These are phyloP conservation scores for Phytopythium mirpurense DNA, from an alignment of 352 stramenopile genomes.

Conservation along the genomic window DNA sequence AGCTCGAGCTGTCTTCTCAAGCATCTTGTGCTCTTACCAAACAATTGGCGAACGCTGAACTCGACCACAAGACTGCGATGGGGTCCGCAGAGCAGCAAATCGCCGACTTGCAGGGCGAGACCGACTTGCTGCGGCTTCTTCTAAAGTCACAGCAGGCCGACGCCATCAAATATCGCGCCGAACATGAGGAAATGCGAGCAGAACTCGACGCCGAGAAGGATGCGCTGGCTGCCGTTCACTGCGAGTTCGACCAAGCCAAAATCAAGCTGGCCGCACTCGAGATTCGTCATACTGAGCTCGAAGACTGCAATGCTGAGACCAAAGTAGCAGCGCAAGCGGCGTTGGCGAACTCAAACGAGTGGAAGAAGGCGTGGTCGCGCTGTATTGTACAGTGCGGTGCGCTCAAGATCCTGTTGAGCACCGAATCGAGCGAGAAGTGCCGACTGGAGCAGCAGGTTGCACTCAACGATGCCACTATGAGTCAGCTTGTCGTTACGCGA, in stretches of 20 bases:
- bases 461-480: not conserved
- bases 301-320: not conserved
- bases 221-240: not conserved
- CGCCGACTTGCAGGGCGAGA: not conserved
- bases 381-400: not conserved
- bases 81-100: not conserved
- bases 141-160: not conserved
- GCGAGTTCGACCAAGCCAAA: not conserved
- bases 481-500: not conserved
- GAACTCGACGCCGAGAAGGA: not conserved
- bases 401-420: not conserved
- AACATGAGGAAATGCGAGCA: not conserved
- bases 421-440: not conserved
- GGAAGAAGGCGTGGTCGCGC: not conserved
- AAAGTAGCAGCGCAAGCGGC: not conserved
- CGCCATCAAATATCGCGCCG: not conserved
- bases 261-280: not conserved
- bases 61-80: not conserved
- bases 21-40: not conserved
- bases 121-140: not conserved
- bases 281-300: not conserved
- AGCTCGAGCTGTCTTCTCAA: not conserved
- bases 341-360: not conserved
- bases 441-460: not conserved
- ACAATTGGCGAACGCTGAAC: not conserved